Base-by-base conservation (phyloP, 164 flowering plant species). In the Vitis rupestris region DNA sequence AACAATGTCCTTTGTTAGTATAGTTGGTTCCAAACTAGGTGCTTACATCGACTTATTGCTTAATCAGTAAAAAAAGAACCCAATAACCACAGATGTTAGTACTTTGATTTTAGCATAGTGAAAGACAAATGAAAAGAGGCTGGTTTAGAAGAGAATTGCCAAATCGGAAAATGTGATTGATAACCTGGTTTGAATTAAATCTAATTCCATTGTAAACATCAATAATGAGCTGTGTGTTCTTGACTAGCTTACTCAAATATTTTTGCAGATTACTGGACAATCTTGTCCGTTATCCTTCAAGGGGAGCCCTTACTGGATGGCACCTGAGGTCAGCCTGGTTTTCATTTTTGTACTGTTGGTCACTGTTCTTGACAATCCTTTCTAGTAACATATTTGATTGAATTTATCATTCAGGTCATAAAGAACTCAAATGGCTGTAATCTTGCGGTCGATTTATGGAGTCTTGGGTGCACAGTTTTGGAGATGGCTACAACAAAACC, bases 401-500 rank as follows among this genome's bases (percentile, higher is more conserved):
- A 9, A 12, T n/a, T 23, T 5, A 50, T 47, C 13, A 59, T 67
- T 9, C 72, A 87, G 91, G 86, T 87, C 60, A 81, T 87, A 55
- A 81, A 67, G 58, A 83, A 83, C 52, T 68, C 91, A 67, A 79
- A 54, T 73, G 87, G 87, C 4, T 80, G 79, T 59, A 83, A 74
- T 66, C 82, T 85, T 65, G 82, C 91, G 8, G 89, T 83, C 19
- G 91, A 87, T 76, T 81, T 87, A 69, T 87, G 91, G 91, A 87
- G 91, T 66, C 84, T 87, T 29, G 91, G 89, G 12, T 85, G 91
- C 77, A 87, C 90, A 2, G 86, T 87, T 17, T 57, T 85, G 66
- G 89, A 87, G 66, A 87, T 87, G 91, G 89, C 89, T 9, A 87
- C 91, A 6, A 44, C 86, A 59, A 87, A 80, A 66, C 91, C 89